Evolutionary conservation across 116 monocot genomes (phyloP).

Genomic region (Thalassia testudinum): DNA sequence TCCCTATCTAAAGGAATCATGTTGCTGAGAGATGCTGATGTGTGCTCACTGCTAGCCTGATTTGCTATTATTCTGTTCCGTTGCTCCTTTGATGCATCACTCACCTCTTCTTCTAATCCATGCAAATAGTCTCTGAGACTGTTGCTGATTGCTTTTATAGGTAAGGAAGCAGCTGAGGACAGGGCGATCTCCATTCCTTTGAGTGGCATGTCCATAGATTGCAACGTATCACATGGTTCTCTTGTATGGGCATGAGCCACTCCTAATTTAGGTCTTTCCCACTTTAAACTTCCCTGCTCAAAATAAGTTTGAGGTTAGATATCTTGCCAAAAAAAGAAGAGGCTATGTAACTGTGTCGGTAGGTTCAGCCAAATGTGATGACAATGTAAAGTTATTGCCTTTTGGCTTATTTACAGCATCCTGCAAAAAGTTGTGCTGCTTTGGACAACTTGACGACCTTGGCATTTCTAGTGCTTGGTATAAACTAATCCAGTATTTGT

Average conservation of each 20-base stretch:
- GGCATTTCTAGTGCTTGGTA: too few relatives aligned
- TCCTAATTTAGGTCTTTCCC: constrained; percentile 30
- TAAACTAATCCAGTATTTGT: too few relatives aligned
- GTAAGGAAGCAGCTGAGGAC: constrained; percentile 8
- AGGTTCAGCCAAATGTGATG: too few relatives aligned
- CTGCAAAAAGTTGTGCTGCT: too few relatives aligned
- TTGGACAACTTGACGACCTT: too few relatives aligned
- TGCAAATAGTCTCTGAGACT: constrained; percentile 14
- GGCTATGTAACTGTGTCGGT: too few relatives aligned
- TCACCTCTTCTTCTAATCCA: constrained; percentile 17
- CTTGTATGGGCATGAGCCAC: constrained; percentile 2
- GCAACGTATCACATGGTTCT: constrained; percentile 11
- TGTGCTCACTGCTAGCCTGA: constrained; percentile 5
- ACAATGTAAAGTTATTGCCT: too few relatives aligned
- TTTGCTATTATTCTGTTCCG: not conserved
- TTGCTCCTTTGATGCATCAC: constrained; percentile 9
- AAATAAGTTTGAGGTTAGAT: not conserved
- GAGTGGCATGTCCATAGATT: constrained; percentile 20
- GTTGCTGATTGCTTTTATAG: constrained; percentile 7
- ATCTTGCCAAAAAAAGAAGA: too few relatives aligned
- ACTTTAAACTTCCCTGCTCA: constrained; percentile 25
- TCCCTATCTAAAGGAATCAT: not conserved
- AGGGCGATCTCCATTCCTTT: constrained; percentile 54
- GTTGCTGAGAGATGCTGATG: not conserved
- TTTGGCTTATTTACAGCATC: too few relatives aligned